Evolutionary conservation across 305 asterid species (phyloP).

Genomic region (Plantago lanceolata): DNA sequence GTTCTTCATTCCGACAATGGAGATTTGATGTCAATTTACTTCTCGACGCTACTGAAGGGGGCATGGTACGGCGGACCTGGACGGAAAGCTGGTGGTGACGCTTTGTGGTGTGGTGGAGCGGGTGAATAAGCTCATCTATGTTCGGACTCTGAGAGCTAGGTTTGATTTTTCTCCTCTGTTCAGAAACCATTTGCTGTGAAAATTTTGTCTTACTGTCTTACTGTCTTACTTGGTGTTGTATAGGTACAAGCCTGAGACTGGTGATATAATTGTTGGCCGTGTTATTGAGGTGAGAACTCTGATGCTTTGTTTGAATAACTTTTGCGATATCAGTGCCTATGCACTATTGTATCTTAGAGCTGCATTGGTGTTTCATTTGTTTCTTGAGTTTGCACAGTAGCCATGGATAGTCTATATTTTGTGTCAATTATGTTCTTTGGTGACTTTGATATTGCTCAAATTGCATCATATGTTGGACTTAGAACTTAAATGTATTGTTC

Average conservation of each 20-base stretch:
- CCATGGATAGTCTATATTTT: background rate
- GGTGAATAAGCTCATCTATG: constrained; percentile 79
- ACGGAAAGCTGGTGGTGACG: constrained; percentile 66
- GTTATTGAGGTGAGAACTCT: constrained; percentile 62
- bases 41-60: constrained; percentile 52
- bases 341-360: background rate
- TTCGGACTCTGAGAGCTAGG: constrained; percentile 80
- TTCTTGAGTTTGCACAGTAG: background rate
- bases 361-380: background rate
- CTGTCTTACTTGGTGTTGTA: background rate
- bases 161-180: constrained; percentile 18
- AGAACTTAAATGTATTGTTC: no score
- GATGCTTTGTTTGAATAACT: no score
- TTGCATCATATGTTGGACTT: no score
- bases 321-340: no score
- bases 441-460: no score
- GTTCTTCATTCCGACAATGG: no score
- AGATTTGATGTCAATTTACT: no score
- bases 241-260: constrained; percentile 93
- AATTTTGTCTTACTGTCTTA: background rate
- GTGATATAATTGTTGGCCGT: constrained; percentile 83
- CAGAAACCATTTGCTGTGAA: background rate
- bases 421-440: no score
- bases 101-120: constrained; percentile 94
- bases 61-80: constrained; percentile 80